Base-by-base conservation (phyloP, 1,284 basidiomycete genomes). In the Malassezia caprae region DNA sequence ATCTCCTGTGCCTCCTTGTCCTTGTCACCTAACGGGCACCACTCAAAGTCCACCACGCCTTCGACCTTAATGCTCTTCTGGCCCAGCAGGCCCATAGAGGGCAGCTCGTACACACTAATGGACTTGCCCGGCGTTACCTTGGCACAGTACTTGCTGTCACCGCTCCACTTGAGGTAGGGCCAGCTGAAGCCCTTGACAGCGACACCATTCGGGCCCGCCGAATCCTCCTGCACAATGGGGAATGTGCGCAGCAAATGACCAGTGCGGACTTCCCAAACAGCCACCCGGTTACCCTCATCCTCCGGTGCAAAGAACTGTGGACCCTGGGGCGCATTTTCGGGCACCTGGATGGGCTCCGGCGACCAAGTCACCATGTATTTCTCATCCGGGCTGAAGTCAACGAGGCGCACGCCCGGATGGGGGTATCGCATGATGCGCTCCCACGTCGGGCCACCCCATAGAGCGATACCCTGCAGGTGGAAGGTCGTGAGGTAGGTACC, bases 31-130 rank as follows among this genome's bases (percentile, higher is more conserved):
- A 86, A 82, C 30, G 94, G 94, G 70, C 89, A 90, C 94, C 94
- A 99, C 78, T 98, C 94, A 76, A 98, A 98, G 78, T 98, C 94
- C 63, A 91, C 82, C 32, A 99, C 93, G 23, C 93, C 94, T 68
- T 98, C 91, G 58, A 98, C 88, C 80, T 96, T 96, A 78, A 98
- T 79, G 67, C 86, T 89, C 80, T 96, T 99, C 79, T 96, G 96
- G 68, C 90, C 93, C 59, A 96, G 82, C 49, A 98, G 79, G 67
- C 85, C 84, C 90, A 99, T 96, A 58, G 82, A 81, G 12, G 94
- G 94, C 52, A 93, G 82, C 77, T 96, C 90, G 77, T 98, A 91
- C 45, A 98, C 85, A 71, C 90, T 90, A 78, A 99, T 96, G 77
- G 88, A 87, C 73, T 88, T 84, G 28, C 89, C 89, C 26, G 87